Base-by-base conservation (phyloP, 2,329 filamentous ascomycete species). In the Venturiaceae sp. region DNA sequence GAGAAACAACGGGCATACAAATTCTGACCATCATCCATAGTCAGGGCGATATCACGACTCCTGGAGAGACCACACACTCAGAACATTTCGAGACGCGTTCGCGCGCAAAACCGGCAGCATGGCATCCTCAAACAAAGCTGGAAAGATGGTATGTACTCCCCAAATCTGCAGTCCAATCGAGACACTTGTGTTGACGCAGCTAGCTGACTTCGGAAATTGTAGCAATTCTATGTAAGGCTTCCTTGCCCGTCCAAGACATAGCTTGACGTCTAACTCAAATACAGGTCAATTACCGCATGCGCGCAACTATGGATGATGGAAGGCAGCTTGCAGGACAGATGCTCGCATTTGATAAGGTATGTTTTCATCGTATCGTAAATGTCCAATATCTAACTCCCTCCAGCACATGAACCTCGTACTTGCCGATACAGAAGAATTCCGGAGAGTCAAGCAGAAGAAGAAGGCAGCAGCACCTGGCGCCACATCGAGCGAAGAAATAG, bases 321-420 rank as follows among this genome's bases (percentile, higher is more conserved):
- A 86, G 94, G 69, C 90, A 96, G 74, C 95, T 99, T 86, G 92
- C 91, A 41, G 94, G 92, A 62, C 91, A 97, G 75, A 96, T 99
- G 90, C 83, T 99, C 66, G 94, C 94, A 58, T 99, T 97, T 69
- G 94, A 99, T 75, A 97, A 97, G 84, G 90, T 92, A 75, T 58
- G 64, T 58, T 14, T 53, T 55, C 11, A 39, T 34, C 44, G 37
- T 16, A 37, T 34, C 11, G 16, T 28, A 47, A 14, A 28, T 26
- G 23, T 13, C 19, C 14, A 46, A 34, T 9, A 14, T 19, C 34
- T 54, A 37, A 37, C 37, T 46, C 53, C 26, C 32, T 57, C 5
- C 64, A 95, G 91, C 94, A 99, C 76, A 99, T 99, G 94, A 99
- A 99, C 74, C 84, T 99, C 64, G 94, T 99, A 62, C 88, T 99